These are phyloP conservation scores for Ustilago nuda DNA, from an alignment of 1,284 basidiomycete species.

Conservation along the genomic window DNA sequence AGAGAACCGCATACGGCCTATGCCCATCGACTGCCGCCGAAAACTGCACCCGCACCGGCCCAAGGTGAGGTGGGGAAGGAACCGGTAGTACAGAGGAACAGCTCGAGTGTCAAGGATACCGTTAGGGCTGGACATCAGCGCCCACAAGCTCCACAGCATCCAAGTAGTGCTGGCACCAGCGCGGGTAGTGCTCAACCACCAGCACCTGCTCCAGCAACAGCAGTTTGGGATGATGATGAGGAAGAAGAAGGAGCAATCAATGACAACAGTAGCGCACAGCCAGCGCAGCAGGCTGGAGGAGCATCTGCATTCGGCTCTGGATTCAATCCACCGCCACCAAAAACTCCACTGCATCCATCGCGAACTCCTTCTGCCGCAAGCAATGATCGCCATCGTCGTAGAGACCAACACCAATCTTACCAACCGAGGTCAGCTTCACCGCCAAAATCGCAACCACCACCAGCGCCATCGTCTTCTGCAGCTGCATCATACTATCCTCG, in stretches of 20 bases:
- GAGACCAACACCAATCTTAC: slow-evolving; percentile 8
- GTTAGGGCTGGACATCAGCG: neutral
- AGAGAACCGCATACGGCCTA: slow-evolving; percentile 5
- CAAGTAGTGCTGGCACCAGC: slow-evolving; percentile 1
- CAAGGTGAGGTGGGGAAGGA: no score
- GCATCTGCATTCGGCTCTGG: neutral
- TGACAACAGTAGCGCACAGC: slow-evolving; percentile 5
- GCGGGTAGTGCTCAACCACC: no score
- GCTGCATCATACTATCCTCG: slow-evolving; percentile 9
- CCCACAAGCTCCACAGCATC: neutral
- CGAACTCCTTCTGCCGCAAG: neutral
- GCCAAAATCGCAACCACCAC: slow-evolving; percentile 1
- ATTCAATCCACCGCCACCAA: slow-evolving; percentile 24
- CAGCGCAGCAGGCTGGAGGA: neutral
- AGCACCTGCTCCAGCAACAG: neutral
- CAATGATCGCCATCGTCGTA: slow-evolving; percentile 18
- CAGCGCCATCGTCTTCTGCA: neutral
- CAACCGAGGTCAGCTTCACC: slow-evolving; percentile 29
- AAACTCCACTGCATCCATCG: slow-evolving; percentile 25
- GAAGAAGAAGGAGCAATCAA: slow-evolving; percentile 51
- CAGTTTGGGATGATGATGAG: slow-evolving; percentile 26
- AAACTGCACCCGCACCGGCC: neutral
- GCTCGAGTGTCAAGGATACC: neutral
- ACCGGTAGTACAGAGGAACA: neutral
- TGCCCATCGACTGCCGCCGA: slow-evolving; percentile 1